phyloP scores from a whole-genome alignment of 371 early-diverging fungal genomes.

The Zopfochytrium polystomum region DNA sequence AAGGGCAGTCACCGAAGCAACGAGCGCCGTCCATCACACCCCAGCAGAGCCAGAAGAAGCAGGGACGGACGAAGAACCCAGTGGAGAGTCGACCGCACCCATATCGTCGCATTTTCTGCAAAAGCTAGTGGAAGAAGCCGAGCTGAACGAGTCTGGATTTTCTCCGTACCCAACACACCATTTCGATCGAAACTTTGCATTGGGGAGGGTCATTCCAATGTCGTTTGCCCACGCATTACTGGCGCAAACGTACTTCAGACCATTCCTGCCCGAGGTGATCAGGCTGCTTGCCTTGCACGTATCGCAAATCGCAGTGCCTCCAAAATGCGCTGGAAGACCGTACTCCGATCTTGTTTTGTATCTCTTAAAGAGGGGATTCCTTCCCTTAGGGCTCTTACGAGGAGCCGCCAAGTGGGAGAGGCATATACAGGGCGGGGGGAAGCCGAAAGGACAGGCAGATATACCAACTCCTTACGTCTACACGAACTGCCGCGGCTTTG shows the following conservation, averaged over 20 bases:
- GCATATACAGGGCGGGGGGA: neutral
- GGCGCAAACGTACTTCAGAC: conserved; percentile 47
- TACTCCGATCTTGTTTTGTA: conserved; percentile 33
- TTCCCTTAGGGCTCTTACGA: conserved; percentile 45
- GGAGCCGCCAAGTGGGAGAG: neutral
- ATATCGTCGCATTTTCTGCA: conserved; percentile 40
- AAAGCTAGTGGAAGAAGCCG: conserved; percentile 40
- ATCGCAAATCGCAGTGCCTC: conserved; percentile 19
- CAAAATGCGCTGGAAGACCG: conserved; percentile 15
- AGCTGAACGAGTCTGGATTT: conserved; percentile 47
- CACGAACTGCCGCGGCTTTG: conserved; percentile 43
- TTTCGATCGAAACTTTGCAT: conserved; percentile 50
- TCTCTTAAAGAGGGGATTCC: conserved; percentile 24
- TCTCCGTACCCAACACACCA: conserved; percentile 43
- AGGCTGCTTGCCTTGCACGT: conserved; percentile 21
- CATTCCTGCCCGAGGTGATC: conserved; percentile 44
- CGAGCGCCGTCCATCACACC: neutral
- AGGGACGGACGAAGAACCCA: conserved; percentile 3
- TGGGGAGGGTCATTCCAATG: conserved; percentile 41
- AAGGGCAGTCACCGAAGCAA: neutral
- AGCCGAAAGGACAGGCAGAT: neutral
- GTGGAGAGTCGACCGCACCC: conserved; percentile 21
- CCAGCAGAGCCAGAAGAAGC: conserved; percentile 6
- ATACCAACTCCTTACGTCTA: conserved; percentile 42
- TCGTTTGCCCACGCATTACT: conserved; percentile 46